Conservation (phyloP, 768 basidiomycete species). For the Auriscalpium vulgare region DNA sequence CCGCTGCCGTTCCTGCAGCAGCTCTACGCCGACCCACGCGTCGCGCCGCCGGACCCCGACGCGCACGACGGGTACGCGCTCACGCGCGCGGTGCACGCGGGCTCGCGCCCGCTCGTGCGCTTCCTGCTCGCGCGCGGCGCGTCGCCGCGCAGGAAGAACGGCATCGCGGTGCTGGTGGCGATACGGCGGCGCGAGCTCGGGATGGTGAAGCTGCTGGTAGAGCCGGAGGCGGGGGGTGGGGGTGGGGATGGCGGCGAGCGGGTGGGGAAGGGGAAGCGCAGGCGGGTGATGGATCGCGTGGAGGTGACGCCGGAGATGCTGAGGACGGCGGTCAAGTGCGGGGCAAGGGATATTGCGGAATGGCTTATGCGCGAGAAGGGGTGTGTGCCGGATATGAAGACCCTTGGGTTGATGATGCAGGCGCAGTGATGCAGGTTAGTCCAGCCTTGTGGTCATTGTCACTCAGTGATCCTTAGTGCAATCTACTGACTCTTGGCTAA, state of each 20-base stretch:
- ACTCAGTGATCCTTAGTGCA: too few relatives aligned
- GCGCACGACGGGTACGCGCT: slow-evolving; percentile 78
- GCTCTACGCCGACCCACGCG: slow-evolving; percentile 36
- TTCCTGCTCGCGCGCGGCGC: slow-evolving; percentile 71
- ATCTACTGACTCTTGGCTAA: too few relatives aligned
- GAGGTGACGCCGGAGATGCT: slow-evolving; percentile 50
- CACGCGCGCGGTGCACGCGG: slow-evolving; percentile 64
- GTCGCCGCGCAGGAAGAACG: slow-evolving; percentile 52
- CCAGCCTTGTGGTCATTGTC: too few relatives aligned
- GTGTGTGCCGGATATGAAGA: slow-evolving; percentile 66
- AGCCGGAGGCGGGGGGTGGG: slow-evolving; percentile 26
- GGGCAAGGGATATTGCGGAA: slow-evolving; percentile 62
- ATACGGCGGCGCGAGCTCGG: slow-evolving; percentile 60
- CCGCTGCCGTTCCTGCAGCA: slow-evolving; percentile 60
- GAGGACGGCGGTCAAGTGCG: slow-evolving; percentile 51
- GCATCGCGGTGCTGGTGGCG: slow-evolving; percentile 67
- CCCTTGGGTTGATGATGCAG: slow-evolving; percentile 25
- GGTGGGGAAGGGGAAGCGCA: slow-evolving; percentile 34
- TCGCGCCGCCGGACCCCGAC: slow-evolving; percentile 44
- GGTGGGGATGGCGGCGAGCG: not conserved
- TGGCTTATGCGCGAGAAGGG: slow-evolving; percentile 67
- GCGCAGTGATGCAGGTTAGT: not conserved
- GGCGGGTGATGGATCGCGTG: slow-evolving; percentile 54
- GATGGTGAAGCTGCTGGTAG: slow-evolving; percentile 72
- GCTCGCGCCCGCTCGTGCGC: slow-evolving; percentile 53